A percentile compares a stretch with the other conserved stretches of the same genome.
Conservation (phyloP, 805 yeast genomes). For the Candida pini region DNA sequence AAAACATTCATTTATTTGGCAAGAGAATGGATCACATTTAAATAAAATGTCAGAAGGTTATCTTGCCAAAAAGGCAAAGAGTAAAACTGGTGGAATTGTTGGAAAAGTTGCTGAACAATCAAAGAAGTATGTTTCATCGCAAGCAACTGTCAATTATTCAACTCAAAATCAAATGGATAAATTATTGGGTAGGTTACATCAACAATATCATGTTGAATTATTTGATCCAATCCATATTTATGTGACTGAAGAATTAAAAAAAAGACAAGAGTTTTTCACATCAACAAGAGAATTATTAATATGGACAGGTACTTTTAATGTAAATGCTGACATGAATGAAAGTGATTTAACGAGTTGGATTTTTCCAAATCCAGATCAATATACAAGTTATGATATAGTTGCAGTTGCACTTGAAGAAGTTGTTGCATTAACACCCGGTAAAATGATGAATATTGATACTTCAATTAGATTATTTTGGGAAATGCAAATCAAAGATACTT, state of each 20-base stretch:
- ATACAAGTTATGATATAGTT: constrained; percentile 56
- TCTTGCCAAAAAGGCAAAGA: constrained; percentile 33
- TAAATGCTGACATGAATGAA: constrained; percentile 42
- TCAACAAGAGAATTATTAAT: constrained; percentile 35
- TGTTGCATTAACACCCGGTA: constrained; percentile 76
- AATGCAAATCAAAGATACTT: constrained; percentile 42
- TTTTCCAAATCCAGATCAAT: constrained; percentile 35
- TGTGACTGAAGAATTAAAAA: constrained; percentile 37
- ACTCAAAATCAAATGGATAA: constrained; percentile 33
- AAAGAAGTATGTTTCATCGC: constrained; percentile 27
- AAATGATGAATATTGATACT: constrained; percentile 75
- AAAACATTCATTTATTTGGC: constrained; percentile 43
- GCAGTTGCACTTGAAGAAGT: constrained; percentile 88
- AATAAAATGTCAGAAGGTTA: constrained; percentile 35
- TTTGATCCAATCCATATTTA: constrained; percentile 53
- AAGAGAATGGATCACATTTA: constrained; percentile 37
- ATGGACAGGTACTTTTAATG: constrained; percentile 49
- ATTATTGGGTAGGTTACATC: constrained; percentile 42
- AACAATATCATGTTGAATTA: constrained; percentile 38
- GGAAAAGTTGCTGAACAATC: constrained; percentile 37
- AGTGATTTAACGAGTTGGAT: constrained; percentile 40
- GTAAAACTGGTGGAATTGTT: constrained; percentile 38
- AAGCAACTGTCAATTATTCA: constrained; percentile 13
- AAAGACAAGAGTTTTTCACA: constrained; percentile 35
- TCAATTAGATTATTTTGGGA: constrained; percentile 62